Evolutionary conservation across 2,329 filamentous ascomycete species (phyloP).

Genomic region (Penicillium sp.): DNA sequence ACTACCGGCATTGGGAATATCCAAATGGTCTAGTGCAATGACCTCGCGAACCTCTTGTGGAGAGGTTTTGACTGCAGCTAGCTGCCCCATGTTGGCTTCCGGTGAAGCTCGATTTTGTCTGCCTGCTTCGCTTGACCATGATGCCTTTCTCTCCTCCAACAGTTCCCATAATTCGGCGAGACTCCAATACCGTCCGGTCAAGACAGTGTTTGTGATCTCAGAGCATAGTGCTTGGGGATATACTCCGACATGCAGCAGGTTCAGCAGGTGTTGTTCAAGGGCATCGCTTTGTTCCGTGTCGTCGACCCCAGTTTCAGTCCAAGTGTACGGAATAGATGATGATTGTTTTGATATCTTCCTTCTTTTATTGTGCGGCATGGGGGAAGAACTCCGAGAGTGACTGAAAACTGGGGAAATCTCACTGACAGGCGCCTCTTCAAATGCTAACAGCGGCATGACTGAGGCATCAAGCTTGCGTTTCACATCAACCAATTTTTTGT

Average conservation of each 20-base stretch:
- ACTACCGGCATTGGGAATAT: background rate
- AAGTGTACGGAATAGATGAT: slow-evolving; percentile 11
- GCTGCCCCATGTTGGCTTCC: background rate
- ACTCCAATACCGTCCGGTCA: slow-evolving; percentile 17
- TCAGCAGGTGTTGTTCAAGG: slow-evolving; percentile 12
- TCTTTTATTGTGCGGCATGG: background rate
- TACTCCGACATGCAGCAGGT: slow-evolving; percentile 17
- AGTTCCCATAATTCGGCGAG: slow-evolving; percentile 25
- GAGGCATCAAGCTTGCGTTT: background rate
- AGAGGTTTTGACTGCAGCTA: background rate
- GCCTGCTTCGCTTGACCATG: slow-evolving; percentile 6
- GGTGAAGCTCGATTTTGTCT: background rate
- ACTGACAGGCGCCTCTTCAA: background rate
- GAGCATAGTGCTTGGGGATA: background rate
- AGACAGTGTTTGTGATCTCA: background rate
- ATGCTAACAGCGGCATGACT: background rate
- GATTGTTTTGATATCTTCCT: background rate
- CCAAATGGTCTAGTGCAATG: background rate
- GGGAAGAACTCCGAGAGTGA: too few relatives aligned
- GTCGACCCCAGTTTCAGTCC: slow-evolving; percentile 5
- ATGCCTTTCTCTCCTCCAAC: slow-evolving; percentile 16
- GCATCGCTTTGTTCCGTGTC: background rate
- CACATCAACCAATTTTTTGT: background rate
- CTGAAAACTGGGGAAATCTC: background rate
- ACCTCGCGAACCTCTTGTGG: background rate